phyloP scores from a whole-genome alignment of 2,329 filamentous ascomycete species.

The Xylaria multiplex region DNA sequence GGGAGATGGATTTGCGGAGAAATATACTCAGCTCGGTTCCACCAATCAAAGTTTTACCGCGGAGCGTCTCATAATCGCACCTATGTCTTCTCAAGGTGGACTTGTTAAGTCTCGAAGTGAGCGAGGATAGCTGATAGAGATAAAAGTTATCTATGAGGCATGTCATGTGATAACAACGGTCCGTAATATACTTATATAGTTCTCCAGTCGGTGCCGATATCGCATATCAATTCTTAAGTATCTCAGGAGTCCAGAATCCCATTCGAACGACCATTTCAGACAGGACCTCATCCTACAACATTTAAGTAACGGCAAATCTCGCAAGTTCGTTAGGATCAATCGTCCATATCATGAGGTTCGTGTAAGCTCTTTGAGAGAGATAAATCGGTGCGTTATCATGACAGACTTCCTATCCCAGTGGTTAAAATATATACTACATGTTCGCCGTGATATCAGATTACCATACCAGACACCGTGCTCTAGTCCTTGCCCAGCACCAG shows the following conservation, averaged over 20 bases:
- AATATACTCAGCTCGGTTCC: constrained; percentile 18
- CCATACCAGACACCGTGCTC: constrained; percentile 29
- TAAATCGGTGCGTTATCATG: background rate
- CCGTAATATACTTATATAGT: background rate
- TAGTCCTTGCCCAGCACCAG: constrained; percentile 16
- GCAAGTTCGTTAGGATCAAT: background rate
- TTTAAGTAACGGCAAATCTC: background rate
- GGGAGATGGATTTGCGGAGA: constrained; percentile 32
- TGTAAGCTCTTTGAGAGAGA: background rate
- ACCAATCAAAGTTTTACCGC: constrained; percentile 27
- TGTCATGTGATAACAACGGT: background rate
- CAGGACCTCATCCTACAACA: background rate
- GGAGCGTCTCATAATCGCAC: background rate
- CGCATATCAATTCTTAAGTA: background rate
- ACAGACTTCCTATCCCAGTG: constrained; percentile 9
- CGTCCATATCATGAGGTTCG: background rate
- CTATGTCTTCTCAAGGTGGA: background rate
- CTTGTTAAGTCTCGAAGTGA: background rate
- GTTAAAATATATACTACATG: constrained; percentile 23
- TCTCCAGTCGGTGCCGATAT: background rate
- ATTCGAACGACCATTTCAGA: background rate
- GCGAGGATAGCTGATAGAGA: background rate
- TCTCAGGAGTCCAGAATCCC: background rate
- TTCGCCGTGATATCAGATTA: constrained; percentile 18
- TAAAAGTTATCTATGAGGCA: no score